phyloP scores from a whole-genome alignment of 805 yeast species.

The Torulaspora delbrueckii region DNA sequence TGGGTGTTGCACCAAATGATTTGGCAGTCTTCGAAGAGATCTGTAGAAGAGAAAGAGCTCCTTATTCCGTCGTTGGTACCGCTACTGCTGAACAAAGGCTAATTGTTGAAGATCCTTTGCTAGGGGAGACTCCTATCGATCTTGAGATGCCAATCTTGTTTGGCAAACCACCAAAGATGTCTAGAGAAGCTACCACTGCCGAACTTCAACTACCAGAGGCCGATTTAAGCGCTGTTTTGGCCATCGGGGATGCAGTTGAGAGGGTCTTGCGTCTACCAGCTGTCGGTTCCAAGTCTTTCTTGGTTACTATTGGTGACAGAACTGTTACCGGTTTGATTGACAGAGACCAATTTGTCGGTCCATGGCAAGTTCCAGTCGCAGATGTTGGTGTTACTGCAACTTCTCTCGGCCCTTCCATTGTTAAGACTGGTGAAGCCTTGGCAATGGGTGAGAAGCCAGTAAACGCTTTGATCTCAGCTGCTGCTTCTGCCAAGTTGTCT shows the following conservation, averaged over 20 bases:
- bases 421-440: constrained; percentile 90
- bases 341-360: constrained; percentile 98
- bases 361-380: constrained; percentile 99
- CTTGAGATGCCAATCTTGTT: constrained; percentile 91
- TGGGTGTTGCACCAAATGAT: constrained; percentile 82
- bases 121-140: constrained; percentile 85
- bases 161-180: constrained; percentile 96
- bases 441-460: constrained; percentile 97
- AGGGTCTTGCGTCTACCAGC: constrained; percentile 87
- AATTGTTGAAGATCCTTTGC: constrained; percentile 69
- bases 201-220: constrained; percentile 45
- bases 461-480: constrained; percentile 78
- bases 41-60: constrained; percentile 93
- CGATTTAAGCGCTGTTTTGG: constrained; percentile 36
- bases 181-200: constrained; percentile 64
- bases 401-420: constrained; percentile 68
- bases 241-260: constrained; percentile 59
- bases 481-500: constrained; percentile 90
- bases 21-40: constrained; percentile 65
- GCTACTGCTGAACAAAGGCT: constrained; percentile 86
- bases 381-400: constrained; percentile 96
- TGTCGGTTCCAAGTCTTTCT: constrained; percentile 90
- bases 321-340: constrained; percentile 95
- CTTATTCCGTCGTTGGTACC: constrained; percentile 90
- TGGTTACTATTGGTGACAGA: constrained; percentile 97